Evolutionary conservation across 2,329 filamentous ascomycete species (phyloP).

Genomic region (Trichoderma hamatum): DNA sequence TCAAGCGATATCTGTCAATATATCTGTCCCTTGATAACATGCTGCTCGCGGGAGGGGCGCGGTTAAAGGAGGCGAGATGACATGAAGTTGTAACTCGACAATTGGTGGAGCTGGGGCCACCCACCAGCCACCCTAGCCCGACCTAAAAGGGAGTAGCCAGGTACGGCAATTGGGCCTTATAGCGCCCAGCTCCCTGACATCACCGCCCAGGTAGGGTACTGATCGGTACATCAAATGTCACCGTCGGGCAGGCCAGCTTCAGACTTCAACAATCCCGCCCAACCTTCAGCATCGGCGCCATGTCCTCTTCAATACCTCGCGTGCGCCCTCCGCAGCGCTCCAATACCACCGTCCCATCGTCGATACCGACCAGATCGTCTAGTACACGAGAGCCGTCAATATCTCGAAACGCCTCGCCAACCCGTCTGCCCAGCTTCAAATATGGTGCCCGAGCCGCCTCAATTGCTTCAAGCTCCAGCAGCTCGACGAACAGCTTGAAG

Average conservation of each 20-base stretch:
- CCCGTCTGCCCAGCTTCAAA: conserved; percentile 52
- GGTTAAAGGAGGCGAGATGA: neutral
- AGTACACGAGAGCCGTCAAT: conserved; percentile 31
- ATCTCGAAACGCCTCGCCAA: conserved; percentile 50
- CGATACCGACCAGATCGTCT: conserved; percentile 34
- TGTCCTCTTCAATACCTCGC: conserved; percentile 39
- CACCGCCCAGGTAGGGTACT: conserved; percentile 7
- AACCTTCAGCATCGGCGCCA: neutral
- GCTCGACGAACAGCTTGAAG: conserved; percentile 20
- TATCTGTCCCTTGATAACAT: too few relatives aligned
- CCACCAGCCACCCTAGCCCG: neutral
- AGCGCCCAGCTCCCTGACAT: conserved; percentile 21
- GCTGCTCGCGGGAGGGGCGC: neutral
- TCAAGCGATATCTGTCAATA: neutral
- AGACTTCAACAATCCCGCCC: neutral
- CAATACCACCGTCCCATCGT: neutral
- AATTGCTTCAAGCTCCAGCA: conserved; percentile 31
- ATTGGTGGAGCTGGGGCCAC: conserved; percentile 17
- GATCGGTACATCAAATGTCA: conserved; percentile 5
- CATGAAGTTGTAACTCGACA: neutral
- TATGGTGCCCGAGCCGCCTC: conserved; percentile 43
- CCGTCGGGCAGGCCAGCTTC: conserved; percentile 1
- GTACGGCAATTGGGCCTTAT: conserved; percentile 25
- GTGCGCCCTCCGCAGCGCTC: conserved; percentile 51
- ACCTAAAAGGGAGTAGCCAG: conserved; percentile 23